A percentile compares a stretch with the other conserved stretches of the same genome.
Conservation (phyloP, 139 green algal species). For the Penium margaritaceum region DNA sequence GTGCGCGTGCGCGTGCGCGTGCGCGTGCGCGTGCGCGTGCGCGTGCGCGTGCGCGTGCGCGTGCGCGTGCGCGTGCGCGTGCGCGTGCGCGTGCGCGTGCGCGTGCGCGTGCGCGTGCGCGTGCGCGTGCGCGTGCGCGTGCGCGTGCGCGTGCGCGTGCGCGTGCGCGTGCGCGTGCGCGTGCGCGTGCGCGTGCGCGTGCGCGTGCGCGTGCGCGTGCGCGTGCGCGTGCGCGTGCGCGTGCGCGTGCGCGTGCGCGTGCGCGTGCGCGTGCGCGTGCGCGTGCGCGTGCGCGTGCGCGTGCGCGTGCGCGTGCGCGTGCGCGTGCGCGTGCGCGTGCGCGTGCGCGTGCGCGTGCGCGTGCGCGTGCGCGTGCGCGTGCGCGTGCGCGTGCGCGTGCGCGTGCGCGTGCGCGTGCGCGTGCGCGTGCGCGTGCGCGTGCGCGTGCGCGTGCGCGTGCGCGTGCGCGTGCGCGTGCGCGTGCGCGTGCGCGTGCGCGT, state of each 20-base stretch:
- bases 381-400: constrained; percentile 9
- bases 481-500: constrained; percentile 10
- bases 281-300: constrained; percentile 1
- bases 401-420: constrained; percentile 7
- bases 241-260: constrained; percentile 10
- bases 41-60: neutral
- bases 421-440: constrained; percentile 10
- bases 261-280: constrained; percentile 9
- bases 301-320: constrained; percentile 10
- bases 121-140: constrained; percentile 10
- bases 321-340: constrained; percentile 7
- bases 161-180: constrained; percentile 7
- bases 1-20: neutral
- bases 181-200: constrained; percentile 10
- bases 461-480: constrained; percentile 7
- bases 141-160: constrained; percentile 9
- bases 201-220: constrained; percentile 9
- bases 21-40: neutral
- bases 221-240: constrained; percentile 1
- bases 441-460: constrained; percentile 9
- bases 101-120: constrained; percentile 7
- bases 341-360: constrained; percentile 5
- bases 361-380: constrained; percentile 10
- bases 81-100: constrained; percentile 9
- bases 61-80: constrained; percentile 10